These are phyloP conservation scores for Aspergillus alliaceus DNA, from an alignment of 2,329 filamentous ascomycete species.

Conservation along the genomic window DNA sequence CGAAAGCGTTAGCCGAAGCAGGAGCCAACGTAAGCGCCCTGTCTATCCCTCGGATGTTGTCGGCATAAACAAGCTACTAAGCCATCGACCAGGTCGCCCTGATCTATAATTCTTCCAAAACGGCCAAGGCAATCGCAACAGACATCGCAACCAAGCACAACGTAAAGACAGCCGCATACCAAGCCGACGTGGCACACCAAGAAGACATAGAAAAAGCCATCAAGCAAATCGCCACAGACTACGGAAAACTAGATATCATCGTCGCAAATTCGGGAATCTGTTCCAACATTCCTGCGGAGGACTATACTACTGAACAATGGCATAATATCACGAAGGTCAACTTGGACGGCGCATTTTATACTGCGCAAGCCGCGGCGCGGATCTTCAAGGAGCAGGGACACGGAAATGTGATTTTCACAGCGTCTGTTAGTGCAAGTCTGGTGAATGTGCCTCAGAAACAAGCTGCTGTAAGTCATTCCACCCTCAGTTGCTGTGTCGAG, in stretches of 20 bases:
- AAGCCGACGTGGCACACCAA: conserved; percentile 32
- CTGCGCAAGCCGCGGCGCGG: conserved; percentile 38
- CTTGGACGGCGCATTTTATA: conserved; percentile 40
- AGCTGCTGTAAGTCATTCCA: conserved; percentile 25
- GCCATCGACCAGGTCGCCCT: conserved; percentile 27
- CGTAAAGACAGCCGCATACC: conserved; percentile 33
- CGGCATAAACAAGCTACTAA: background rate
- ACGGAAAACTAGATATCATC: conserved; percentile 48
- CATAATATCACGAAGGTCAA: conserved; percentile 43
- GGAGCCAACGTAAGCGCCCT: conserved; percentile 38
- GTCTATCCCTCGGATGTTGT: background rate
- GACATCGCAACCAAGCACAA: conserved; percentile 29
- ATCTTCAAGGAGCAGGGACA: conserved; percentile 37
- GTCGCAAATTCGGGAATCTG: conserved; percentile 46
- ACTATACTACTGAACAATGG: conserved; percentile 42
- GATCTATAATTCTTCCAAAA: conserved; percentile 32
- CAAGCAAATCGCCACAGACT: conserved; percentile 37
- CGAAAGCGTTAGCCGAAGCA: conserved; percentile 39
- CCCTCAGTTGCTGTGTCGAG: rapidly evolving
- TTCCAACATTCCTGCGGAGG: conserved; percentile 33
- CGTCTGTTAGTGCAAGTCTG: conserved; percentile 37
- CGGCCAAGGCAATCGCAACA: conserved; percentile 22
- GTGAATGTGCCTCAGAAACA: conserved; percentile 44
- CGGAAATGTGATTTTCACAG: conserved; percentile 42
- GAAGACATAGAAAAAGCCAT: conserved; percentile 33